phyloP scores from a whole-genome alignment of 192 early-diverging fungal species.

The Rhizophagus prolifer region DNA sequence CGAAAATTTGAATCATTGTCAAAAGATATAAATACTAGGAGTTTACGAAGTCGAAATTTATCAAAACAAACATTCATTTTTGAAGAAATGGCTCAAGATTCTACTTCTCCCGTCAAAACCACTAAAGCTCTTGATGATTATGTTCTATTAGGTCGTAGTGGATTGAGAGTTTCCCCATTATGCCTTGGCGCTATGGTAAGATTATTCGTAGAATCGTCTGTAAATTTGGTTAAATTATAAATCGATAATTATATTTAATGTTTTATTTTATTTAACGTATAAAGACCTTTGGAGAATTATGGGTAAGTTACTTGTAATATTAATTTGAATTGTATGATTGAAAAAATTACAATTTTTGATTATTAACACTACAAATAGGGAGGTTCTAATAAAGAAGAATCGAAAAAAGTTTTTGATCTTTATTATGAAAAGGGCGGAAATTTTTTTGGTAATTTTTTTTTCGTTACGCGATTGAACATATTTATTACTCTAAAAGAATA shows the following conservation, averaged over 20 bases:
- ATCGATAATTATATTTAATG: no score
- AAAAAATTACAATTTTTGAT: no score
- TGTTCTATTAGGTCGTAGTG: conserved; percentile 38
- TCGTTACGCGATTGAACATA: not conserved
- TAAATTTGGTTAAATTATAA: not conserved
- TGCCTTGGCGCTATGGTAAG: conserved; percentile 42
- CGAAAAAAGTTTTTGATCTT: conserved; percentile 46
- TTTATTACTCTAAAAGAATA: not conserved
- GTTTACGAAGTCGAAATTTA: no score
- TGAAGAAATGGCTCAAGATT: not conserved
- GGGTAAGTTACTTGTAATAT: conserved; percentile 19
- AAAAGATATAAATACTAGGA: no score
- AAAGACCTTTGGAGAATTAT: conserved; percentile 42
- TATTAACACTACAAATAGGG: conserved; percentile 23
- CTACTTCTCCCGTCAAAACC: conserved; percentile 23
- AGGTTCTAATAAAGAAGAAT: conserved; percentile 41
- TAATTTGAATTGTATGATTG: not conserved
- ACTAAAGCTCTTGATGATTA: conserved; percentile 38
- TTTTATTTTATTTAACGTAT: not conserved
- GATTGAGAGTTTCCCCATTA: conserved; percentile 43
- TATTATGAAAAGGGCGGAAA: conserved; percentile 49
- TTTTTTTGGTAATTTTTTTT: conserved; percentile 40
- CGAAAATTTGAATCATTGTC: no score
- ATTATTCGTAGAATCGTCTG: not conserved
- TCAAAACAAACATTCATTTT: no score